phyloP scores from a whole-genome alignment of 306 rosid species.

The Ochetophila trinervis region DNA sequence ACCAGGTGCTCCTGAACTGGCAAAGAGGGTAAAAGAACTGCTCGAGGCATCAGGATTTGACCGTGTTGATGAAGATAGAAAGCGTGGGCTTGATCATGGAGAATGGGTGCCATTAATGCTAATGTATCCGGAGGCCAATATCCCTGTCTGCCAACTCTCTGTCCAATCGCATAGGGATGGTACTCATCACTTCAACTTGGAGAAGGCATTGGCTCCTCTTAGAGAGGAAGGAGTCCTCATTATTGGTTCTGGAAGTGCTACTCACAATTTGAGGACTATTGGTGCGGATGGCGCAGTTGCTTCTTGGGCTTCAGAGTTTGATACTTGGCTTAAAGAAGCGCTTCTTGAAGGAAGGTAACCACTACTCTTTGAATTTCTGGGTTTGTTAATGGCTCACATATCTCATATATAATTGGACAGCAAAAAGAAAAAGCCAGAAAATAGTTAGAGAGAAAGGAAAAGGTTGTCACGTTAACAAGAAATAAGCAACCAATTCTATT shows the following conservation, averaged over 20 bases:
- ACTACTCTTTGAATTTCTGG: not conserved
- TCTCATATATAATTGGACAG: too few species aligned
- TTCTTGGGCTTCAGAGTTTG: slow-evolving; percentile 79
- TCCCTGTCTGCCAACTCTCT: slow-evolving; percentile 83
- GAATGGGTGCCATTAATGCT: slow-evolving; percentile 81
- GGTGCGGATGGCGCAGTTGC: not conserved
- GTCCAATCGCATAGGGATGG: slow-evolving; percentile 55
- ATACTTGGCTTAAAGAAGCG: slow-evolving; percentile 65
- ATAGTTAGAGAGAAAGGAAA: not conserved
- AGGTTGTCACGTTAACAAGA: too few species aligned
- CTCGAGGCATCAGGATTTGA: slow-evolving; percentile 40
- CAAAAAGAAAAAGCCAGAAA: too few species aligned
- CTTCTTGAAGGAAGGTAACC: slow-evolving; percentile 65
- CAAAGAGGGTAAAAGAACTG: slow-evolving; percentile 64
- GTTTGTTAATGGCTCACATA: not conserved
- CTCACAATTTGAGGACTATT: slow-evolving; percentile 60
- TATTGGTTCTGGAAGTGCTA: slow-evolving; percentile 78
- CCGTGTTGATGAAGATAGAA: slow-evolving; percentile 54
- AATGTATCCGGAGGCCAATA: slow-evolving; percentile 83
- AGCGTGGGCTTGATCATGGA: slow-evolving; percentile 84
- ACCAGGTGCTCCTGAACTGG: slow-evolving; percentile 70
- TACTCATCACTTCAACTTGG: slow-evolving; percentile 58
- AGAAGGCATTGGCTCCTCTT: slow-evolving; percentile 72
- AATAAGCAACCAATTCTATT: too few species aligned
- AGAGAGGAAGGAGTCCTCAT: slow-evolving; percentile 73